These are phyloP conservation scores for Trichosanthes truncata DNA, from an alignment of 306 rosid species.

Conservation along the genomic window DNA sequence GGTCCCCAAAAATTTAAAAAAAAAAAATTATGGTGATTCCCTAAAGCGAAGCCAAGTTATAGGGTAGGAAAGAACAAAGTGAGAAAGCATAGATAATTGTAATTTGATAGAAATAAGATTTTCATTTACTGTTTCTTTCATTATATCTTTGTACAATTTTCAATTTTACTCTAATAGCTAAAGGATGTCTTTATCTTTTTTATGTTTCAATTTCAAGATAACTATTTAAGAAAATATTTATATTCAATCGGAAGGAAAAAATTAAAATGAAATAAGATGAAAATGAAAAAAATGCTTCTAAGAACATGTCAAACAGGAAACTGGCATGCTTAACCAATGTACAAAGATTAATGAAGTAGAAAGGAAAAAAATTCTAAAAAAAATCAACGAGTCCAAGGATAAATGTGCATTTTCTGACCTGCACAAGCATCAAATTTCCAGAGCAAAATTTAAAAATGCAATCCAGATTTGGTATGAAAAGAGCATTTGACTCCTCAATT, in stretches of 20 bases:
- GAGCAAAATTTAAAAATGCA: no score
- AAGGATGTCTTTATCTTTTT: no score
- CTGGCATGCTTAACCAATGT: background rate
- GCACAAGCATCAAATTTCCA: no score
- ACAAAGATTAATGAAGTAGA: background rate
- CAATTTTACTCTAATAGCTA: no score
- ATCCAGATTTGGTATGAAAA: no score
- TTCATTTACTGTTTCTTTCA: background rate
- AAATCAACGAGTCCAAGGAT: background rate
- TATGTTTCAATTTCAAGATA: background rate
- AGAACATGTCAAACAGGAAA: background rate
- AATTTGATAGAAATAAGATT: background rate
- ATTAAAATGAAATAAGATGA: background rate
- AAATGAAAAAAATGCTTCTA: background rate
- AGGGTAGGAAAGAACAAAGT: no score
- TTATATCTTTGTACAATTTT: background rate
- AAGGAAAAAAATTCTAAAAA: background rate
- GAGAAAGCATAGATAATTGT: no score
- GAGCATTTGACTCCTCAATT: no score
- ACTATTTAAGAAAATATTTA: background rate
- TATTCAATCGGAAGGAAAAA: background rate
- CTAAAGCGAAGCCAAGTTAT: no score
- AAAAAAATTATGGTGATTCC: no score
- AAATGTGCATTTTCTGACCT: no score
- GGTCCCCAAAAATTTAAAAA: no score